A percentile compares a stretch with the other conserved stretches of the same genome.
These are phyloP conservation scores for Epichloe amarillans DNA, from an alignment of 2,329 filamentous ascomycete species.

Conservation along the genomic window DNA sequence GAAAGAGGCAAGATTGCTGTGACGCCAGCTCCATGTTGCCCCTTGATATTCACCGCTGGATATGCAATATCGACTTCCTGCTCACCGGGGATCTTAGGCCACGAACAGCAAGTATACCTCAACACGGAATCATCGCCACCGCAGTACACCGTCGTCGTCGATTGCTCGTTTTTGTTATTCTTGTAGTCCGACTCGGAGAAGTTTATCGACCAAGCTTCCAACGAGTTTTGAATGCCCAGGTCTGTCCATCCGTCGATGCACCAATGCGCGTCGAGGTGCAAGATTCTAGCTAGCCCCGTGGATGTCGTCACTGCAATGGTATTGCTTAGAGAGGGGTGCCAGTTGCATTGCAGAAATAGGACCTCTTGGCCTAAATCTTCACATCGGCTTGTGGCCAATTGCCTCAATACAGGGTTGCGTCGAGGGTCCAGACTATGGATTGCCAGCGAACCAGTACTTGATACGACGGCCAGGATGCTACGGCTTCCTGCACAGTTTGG, in stretches of 20 bases:
- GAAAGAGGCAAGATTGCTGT: conserved; percentile 69
- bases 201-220: conserved; percentile 64
- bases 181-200: conserved; percentile 30
- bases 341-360: conserved; percentile 60
- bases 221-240: conserved; percentile 33
- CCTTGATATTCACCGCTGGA: conserved; percentile 23
- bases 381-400: conserved; percentile 31
- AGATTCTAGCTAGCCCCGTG: conserved; percentile 46
- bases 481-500: conserved; percentile 24
- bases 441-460: conserved; percentile 59
- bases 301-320: conserved; percentile 61
- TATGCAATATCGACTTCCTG: conserved; percentile 5
- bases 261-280: conserved; percentile 33
- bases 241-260: conserved; percentile 20
- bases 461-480: conserved; percentile 57
- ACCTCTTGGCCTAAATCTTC: conserved; percentile 40
- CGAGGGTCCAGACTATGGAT: conserved; percentile 44
- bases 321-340: conserved; percentile 45
- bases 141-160: conserved; percentile 39
- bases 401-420: conserved; percentile 20
- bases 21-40: conserved; percentile 65
- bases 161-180: conserved; percentile 9
- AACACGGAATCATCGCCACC: conserved; percentile 66
- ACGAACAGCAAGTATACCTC: conserved; percentile 29
- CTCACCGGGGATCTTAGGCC: conserved; percentile 7